Conservation (phyloP, 2,329 filamentous ascomycete species). For the Aspergillus sp. region DNA sequence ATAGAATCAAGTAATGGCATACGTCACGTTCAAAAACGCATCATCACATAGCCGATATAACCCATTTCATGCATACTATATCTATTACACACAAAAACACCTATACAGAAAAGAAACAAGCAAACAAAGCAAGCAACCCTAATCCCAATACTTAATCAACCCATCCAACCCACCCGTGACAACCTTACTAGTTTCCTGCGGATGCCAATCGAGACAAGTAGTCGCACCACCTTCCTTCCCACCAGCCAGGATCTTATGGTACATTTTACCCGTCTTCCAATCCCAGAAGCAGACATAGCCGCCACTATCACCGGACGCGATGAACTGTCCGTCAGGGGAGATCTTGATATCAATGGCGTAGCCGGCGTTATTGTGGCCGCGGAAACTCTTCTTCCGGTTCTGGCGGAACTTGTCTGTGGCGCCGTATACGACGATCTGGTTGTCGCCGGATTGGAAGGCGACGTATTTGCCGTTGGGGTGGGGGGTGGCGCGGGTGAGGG, state of each 20-base stretch:
- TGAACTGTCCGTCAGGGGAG: slow-evolving; percentile 87
- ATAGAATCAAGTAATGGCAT: background rate
- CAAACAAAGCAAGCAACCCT: slow-evolving; percentile 28
- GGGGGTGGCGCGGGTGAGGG: slow-evolving; percentile 79
- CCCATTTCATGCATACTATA: background rate
- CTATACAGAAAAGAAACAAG: background rate
- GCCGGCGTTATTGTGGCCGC: slow-evolving; percentile 93
- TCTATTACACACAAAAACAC: background rate
- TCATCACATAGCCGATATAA: background rate
- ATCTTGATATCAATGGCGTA: slow-evolving; percentile 88
- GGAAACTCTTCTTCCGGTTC: slow-evolving; percentile 95
- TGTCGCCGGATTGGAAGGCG: slow-evolving; percentile 89
- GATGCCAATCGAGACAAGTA: slow-evolving; percentile 91
- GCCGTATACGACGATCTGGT: slow-evolving; percentile 95
- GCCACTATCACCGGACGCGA: slow-evolving; percentile 81
- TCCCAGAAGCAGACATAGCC: slow-evolving; percentile 97
- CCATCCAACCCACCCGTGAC: slow-evolving; percentile 88
- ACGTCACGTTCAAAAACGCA: too few species aligned
- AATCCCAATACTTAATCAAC: slow-evolving; percentile 92
- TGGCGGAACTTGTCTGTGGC: slow-evolving; percentile 94
- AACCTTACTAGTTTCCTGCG: slow-evolving; percentile 95
- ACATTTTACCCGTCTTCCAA: slow-evolving; percentile 99
- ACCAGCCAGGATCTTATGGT: slow-evolving; percentile 83
- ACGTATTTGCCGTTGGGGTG: slow-evolving; percentile 94
- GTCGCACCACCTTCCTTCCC: slow-evolving; percentile 71